These are phyloP conservation scores for Cyberlindnera xishuangbannaensis DNA, from an alignment of 805 yeast species.

Conservation along the genomic window DNA sequence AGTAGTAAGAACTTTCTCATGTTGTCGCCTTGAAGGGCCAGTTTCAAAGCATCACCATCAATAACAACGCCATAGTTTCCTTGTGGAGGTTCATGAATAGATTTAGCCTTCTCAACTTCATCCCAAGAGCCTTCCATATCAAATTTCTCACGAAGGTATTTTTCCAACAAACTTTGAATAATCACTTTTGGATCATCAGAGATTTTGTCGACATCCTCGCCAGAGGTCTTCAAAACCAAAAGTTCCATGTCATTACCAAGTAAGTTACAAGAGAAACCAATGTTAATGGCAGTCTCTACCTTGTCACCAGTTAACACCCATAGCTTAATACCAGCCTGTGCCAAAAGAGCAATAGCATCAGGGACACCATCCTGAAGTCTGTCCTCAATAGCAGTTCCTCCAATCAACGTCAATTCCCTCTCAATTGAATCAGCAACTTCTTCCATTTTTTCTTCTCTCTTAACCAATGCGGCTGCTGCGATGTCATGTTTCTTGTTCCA, in stretches of 20 bases:
- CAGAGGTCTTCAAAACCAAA: conserved; percentile 54
- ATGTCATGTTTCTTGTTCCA: conserved; percentile 59
- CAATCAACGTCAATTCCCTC: conserved; percentile 55
- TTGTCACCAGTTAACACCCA: conserved; percentile 96
- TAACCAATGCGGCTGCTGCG: conserved; percentile 58
- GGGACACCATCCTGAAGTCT: conserved; percentile 82
- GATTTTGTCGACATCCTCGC: conserved; percentile 44
- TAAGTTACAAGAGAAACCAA: conserved; percentile 96
- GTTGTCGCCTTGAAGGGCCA: conserved; percentile 39
- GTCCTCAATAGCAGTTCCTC: conserved; percentile 89
- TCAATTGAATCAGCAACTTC: conserved; percentile 68
- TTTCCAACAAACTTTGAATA: conserved; percentile 44
- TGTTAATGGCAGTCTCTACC: conserved; percentile 97
- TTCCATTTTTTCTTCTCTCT: conserved; percentile 71
- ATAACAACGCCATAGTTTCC: conserved; percentile 64
- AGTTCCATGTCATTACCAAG: conserved; percentile 74
- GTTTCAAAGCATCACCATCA: conserved; percentile 69
- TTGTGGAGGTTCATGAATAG: conserved; percentile 62
- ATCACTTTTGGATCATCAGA: conserved; percentile 33
- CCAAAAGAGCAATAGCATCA: conserved; percentile 65
- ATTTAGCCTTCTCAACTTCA: conserved; percentile 48
- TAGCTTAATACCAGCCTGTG: conserved; percentile 70
- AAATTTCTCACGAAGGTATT: conserved; percentile 50
- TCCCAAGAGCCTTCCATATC: conserved; percentile 50
- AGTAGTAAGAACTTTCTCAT: conserved; percentile 57